Evolutionary conservation across 148 eudicot species (phyloP), one percentile per base, ranked within the genome.

Genomic region (Silene conica): DNA sequence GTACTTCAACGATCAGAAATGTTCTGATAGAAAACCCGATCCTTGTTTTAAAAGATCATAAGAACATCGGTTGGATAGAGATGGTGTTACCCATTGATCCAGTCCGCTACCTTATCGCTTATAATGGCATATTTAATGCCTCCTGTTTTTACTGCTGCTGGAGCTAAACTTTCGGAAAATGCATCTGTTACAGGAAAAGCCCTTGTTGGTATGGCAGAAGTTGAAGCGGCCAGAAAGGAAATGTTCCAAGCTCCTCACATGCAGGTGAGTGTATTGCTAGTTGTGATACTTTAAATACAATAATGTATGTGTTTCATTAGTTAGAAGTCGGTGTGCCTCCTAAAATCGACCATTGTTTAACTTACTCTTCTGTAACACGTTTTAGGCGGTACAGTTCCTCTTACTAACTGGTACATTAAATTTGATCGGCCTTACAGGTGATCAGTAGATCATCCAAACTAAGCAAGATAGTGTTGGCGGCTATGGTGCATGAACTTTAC

Each of bases 201-300:
- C 43, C 85, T 78, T 21, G 92, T 92, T 59, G 89, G 92, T 62
- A 92, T 96, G 96, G 70, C 84, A 50, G 99, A 96, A 66, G 89
- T 96, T 71, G 94, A 92, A 83, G 94, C 94, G 80, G 97, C 99
- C 43, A 96, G 92, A 71, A 87, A 90, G 75, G 99, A 96, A 81
- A 92, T 96, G 97, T 96, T 96, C 82, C 97, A 92, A 81, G 97
- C 99, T 72, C 99, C 97, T 83, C 99, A 96, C 79, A 85, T 96
- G 74, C 97, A 90, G 82, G 99, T 92, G 73, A 84, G 87, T 76
- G 19, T 55, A 73, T 63, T 28, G 46, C 12, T 68, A 38, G 8
- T 38, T 38, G 8, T 38, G 43, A 38, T 6, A 38, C 43, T 38
- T 38, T 1, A 38, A 38, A 38, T 38, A 38, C 43, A 38, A 9